Evolutionary conservation across 2,329 filamentous ascomycete genomes (phyloP).

Genomic region (Ophiostoma himal-ulmi): DNA sequence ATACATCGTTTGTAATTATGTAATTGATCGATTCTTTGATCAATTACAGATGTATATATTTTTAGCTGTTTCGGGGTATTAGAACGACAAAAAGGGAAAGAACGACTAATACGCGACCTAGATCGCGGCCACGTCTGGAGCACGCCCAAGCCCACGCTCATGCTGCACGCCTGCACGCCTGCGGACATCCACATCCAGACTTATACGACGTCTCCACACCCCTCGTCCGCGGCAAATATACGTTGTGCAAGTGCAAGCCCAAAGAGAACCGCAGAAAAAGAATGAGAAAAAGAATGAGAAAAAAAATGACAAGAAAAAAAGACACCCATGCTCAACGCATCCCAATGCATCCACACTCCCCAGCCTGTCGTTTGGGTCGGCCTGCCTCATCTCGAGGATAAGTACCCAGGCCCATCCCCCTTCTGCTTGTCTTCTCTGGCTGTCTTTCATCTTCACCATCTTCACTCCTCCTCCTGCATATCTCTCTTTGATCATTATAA

Average conservation of each 20-base stretch:
- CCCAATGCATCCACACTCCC: slow-evolving; percentile 15
- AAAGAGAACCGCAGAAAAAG: background rate
- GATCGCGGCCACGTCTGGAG: slow-evolving; percentile 13
- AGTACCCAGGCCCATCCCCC: slow-evolving; percentile 21
- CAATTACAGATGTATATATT: background rate
- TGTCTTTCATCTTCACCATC: slow-evolving; percentile 14
- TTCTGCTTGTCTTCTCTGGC: slow-evolving; percentile 14
- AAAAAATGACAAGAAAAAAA: background rate
- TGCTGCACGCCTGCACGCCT: background rate
- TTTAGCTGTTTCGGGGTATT: slow-evolving; percentile 4
- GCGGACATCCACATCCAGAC: background rate
- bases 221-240: slow-evolving; percentile 12
- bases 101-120: slow-evolving; percentile 9
- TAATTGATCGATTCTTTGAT: background rate
- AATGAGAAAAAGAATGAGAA: no score
- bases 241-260: background rate
- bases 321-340: background rate
- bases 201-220: slow-evolving; percentile 1
- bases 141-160: background rate
- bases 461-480: slow-evolving; percentile 6
- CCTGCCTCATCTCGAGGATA: slow-evolving; percentile 25
- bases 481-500: background rate
- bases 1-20: background rate
- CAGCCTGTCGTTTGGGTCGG: slow-evolving; percentile 24
- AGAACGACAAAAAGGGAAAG: background rate